These are phyloP conservation scores for Blastobotrys chiropterorum DNA, from an alignment of 805 yeast species.

Conservation along the genomic window DNA sequence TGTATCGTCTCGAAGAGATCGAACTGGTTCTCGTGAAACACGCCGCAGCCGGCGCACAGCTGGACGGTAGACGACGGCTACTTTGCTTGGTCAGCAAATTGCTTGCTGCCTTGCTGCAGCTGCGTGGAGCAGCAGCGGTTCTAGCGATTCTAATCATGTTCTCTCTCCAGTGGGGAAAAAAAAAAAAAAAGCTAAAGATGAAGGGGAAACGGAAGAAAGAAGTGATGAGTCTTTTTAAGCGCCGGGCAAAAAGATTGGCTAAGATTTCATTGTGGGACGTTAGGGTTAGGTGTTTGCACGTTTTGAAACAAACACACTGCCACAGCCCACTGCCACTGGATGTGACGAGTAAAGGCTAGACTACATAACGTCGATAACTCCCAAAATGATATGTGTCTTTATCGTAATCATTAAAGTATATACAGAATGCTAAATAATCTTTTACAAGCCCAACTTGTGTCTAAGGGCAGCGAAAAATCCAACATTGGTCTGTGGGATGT, in stretches of 20 bases:
- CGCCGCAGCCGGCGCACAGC: not conserved
- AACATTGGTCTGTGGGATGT: not conserved
- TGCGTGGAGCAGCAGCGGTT: not conserved
- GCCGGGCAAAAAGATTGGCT: not conserved
- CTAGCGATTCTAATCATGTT: slow-evolving; percentile 4
- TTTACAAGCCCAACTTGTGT: not conserved
- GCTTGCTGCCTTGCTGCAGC: not conserved
- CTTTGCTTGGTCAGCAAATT: not conserved
- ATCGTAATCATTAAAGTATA: not conserved
- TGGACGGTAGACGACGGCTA: not conserved
- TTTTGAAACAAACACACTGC: not conserved
- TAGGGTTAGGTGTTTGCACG: not conserved
- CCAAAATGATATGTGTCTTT: too few species aligned
- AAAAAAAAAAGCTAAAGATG: too few species aligned
- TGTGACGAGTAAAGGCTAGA: too few species aligned
- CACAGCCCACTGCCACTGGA: too few species aligned
- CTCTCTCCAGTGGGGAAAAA: not conserved
- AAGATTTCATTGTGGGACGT: not conserved
- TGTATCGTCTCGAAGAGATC: not conserved
- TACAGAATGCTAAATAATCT: not conserved
- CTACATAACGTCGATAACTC: too few species aligned
- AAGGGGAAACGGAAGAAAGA: too few species aligned
- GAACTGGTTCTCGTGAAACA: not conserved
- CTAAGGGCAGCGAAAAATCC: not conserved
- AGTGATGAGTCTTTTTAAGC: slow-evolving; percentile 1